These are phyloP conservation scores for Termitomyces sp. DNA, from an alignment of 768 basidiomycete species.

Conservation along the genomic window DNA sequence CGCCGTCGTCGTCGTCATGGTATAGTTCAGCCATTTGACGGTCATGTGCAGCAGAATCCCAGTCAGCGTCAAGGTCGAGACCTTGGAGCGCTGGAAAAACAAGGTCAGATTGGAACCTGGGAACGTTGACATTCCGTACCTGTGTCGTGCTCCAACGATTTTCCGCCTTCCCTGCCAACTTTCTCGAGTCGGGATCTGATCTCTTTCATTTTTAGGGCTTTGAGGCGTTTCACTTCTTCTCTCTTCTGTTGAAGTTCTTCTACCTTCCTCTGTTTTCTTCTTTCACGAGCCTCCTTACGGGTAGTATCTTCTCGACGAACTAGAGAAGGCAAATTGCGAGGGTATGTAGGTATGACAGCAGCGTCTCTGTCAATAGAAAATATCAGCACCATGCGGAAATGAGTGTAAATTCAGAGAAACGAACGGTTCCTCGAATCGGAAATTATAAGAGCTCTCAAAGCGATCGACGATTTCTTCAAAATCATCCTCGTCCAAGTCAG, in stretches of 20 bases:
- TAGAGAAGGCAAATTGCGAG: conserved; percentile 60
- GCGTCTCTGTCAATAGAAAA: conserved; percentile 42
- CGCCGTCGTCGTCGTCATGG: conserved; percentile 40
- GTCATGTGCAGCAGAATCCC: conserved; percentile 86
- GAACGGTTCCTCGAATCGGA: conserved; percentile 94
- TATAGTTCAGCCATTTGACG: conserved; percentile 76
- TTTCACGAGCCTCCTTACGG: conserved; percentile 80
- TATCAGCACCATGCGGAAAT: background rate
- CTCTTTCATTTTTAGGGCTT: conserved; percentile 82
- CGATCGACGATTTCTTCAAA: conserved; percentile 90
- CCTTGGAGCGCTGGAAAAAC: conserved; percentile 46
- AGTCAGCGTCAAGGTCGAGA: conserved; percentile 87
- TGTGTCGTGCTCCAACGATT: conserved; percentile 32
- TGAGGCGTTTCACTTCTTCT: conserved; percentile 79
- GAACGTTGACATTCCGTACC: conserved; percentile 14
- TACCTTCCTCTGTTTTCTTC: conserved; percentile 72
- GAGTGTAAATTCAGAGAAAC: conserved; percentile 26
- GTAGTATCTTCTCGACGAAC: conserved; percentile 71
- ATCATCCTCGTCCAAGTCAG: conserved; percentile 52
- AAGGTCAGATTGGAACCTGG: background rate
- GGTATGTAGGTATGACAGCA: conserved; percentile 62
- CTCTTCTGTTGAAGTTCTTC: conserved; percentile 66
- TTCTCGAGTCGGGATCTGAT: conserved; percentile 68
- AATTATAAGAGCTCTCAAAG: conserved; percentile 97
- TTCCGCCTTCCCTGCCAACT: conserved; percentile 68